Percentiles rank a stretch among this genome's conserved stretches.
Evolutionary conservation across 148 eudicot species (phyloP).

Genomic region (Silene uniflora): DNA sequence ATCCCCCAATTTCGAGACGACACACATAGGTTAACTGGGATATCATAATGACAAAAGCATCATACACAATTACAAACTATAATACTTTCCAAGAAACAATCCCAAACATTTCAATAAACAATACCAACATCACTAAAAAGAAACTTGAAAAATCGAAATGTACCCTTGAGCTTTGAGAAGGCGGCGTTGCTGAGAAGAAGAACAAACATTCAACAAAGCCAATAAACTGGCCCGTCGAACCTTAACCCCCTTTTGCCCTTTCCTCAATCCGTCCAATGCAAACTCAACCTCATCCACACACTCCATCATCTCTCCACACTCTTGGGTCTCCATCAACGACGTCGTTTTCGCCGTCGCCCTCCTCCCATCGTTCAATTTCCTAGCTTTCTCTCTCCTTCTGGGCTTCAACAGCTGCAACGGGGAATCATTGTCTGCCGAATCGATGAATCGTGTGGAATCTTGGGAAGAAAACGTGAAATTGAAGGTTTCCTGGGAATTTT

Average conservation of each 20-base stretch:
- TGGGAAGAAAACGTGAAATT: constrained; percentile 54
- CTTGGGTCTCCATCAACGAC: constrained; percentile 93
- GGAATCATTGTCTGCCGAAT: constrained; percentile 26
- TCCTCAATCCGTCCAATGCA: constrained; percentile 83
- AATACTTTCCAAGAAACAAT: neutral
- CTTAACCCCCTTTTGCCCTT: constrained; percentile 41
- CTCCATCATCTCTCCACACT: constrained; percentile 97
- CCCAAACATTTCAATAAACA: neutral
- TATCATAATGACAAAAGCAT: too few relatives aligned
- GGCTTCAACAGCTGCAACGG: constrained; percentile 31
- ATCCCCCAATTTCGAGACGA: neutral
- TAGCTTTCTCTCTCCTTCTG: constrained; percentile 28
- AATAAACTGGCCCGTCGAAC: constrained; percentile 67
- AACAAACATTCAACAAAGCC: constrained; percentile 67
- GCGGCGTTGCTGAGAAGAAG: constrained; percentile 57
- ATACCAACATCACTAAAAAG: neutral
- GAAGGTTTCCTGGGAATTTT: constrained; percentile 40
- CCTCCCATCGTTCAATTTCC: constrained; percentile 36
- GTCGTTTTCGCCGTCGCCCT: constrained; percentile 26
- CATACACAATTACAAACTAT: too few relatives aligned
- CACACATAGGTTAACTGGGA: neutral
- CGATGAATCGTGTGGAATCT: constrained; percentile 54
- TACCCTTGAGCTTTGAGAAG: constrained; percentile 83
- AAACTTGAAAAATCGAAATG: neutral
- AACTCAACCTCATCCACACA: constrained; percentile 86